Percentiles rank a stretch among this genome's conserved stretches.
Conservation (phyloP, 495 filamentous ascomycete species). For the Annulohypoxylon maeteangense region DNA sequence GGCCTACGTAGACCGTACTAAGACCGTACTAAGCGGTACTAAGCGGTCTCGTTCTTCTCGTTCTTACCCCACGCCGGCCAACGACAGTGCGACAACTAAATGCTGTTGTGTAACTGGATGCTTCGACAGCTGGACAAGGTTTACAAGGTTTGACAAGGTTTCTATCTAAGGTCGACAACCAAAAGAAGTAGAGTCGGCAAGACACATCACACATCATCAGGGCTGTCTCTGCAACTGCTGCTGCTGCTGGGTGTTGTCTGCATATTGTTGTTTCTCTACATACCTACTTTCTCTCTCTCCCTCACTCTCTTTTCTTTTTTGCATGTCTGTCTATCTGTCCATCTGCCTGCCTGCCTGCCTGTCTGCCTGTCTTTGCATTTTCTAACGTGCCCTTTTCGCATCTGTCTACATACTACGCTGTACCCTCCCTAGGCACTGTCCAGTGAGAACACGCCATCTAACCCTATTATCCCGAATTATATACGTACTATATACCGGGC, state of each 20-base stretch:
- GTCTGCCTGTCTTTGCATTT: slow-evolving; percentile 14
- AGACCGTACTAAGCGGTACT: slow-evolving; percentile 21
- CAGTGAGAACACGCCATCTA: slow-evolving; percentile 15
- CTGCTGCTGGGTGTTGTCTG: slow-evolving; percentile 22
- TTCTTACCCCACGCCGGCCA: slow-evolving; percentile 42
- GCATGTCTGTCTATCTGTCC: slow-evolving; percentile 7
- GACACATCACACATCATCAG: slow-evolving; percentile 36
- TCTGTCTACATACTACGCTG: neutral
- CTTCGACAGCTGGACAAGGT: slow-evolving; percentile 43
- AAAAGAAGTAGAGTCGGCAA: slow-evolving; percentile 28
- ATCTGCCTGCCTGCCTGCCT: neutral
- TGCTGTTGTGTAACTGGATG: slow-evolving; percentile 43
- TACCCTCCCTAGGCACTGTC: neutral
- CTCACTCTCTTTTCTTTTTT: neutral
- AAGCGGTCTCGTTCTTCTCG: slow-evolving; percentile 37
- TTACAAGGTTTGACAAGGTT: slow-evolving; percentile 17
- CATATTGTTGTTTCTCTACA: slow-evolving; percentile 3
- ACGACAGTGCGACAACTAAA: slow-evolving; percentile 47
- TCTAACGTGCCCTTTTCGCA: neutral
- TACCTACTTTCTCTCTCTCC: neutral
- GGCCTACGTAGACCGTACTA: slow-evolving; percentile 1
- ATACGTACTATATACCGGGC: slow-evolving; percentile 40
- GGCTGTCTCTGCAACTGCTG: slow-evolving; percentile 23
- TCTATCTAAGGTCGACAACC: slow-evolving; percentile 13
- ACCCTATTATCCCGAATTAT: slow-evolving; percentile 11